A percentile compares a stretch with the other conserved stretches of the same genome.
Conservation (phyloP, 1,284 basidiomycete genomes). For the Cutaneotrichosporon sp. region DNA sequence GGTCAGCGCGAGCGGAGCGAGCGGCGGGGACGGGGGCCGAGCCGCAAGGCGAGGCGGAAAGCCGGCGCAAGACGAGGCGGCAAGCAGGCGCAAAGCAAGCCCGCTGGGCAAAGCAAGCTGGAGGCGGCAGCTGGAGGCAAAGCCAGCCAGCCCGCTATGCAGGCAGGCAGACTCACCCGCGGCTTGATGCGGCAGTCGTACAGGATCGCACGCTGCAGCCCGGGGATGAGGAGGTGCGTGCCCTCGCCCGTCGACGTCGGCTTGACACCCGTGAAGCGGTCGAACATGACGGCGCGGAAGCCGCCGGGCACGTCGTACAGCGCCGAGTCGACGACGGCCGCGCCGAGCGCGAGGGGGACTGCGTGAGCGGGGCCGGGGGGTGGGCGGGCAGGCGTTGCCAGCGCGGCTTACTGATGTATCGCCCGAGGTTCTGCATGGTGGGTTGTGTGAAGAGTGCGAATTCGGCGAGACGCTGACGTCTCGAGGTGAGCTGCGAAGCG, state of each 20-base stretch:
- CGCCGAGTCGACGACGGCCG: conserved; percentile 69
- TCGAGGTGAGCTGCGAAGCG: not conserved
- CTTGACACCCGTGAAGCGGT: conserved; percentile 92
- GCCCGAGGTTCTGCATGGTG: conserved; percentile 36
- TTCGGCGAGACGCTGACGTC: conserved; percentile 18
- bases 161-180: conserved; percentile 80
- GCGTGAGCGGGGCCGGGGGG: conserved; percentile 4
- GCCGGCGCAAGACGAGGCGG: too few relatives aligned
- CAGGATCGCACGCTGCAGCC: conserved; percentile 92
- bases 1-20: not conserved
- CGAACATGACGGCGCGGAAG: conserved; percentile 96
- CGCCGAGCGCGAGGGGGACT: conserved; percentile 76
- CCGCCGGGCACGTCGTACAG: conserved; percentile 90
- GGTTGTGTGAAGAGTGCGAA: not conserved
- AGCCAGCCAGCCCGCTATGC: too few relatives aligned
- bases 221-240: conserved; percentile 84
- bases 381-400: not conserved
- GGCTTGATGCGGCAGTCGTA: conserved; percentile 99
- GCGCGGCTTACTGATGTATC: conserved; percentile 34
- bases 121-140: too few relatives aligned
- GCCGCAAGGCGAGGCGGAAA: not conserved
- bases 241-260: conserved; percentile 83
- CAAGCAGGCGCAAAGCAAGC: too few relatives aligned
- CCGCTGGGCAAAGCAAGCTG: too few relatives aligned
- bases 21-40: too few relatives aligned